Percentiles rank a stretch among this genome's conserved stretches.
Conservation (phyloP, 2,329 filamentous ascomycete genomes). For the Cladosporium sp. region DNA sequence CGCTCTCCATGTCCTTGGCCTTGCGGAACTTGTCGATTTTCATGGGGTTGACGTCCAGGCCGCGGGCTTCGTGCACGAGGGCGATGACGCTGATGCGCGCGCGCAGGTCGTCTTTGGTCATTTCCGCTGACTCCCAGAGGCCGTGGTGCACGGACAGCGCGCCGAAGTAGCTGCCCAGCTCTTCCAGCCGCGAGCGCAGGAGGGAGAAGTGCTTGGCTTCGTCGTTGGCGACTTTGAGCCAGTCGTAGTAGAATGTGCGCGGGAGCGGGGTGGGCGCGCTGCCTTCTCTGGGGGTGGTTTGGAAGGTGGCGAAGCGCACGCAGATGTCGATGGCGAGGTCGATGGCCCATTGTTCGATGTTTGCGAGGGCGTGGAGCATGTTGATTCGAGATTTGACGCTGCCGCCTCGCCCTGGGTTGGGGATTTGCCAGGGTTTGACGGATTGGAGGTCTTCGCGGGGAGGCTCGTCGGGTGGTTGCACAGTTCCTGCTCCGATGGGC, state of each 20-base stretch:
- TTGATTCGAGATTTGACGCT: constrained; percentile 14
- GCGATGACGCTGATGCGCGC: constrained; percentile 17
- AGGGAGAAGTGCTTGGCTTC: constrained; percentile 17
- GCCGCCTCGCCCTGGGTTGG: constrained; percentile 13
- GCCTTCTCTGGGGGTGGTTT: background rate
- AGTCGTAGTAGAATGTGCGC: constrained; percentile 17
- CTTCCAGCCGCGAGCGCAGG: constrained; percentile 14
- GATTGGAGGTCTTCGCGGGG: constrained; percentile 7
- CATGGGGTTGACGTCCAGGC: constrained; percentile 15
- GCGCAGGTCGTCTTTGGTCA: constrained; percentile 15
- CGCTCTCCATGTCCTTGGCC: constrained; percentile 14
- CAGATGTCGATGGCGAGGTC: constrained; percentile 17
- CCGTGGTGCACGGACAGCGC: constrained; percentile 16
- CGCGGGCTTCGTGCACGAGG: constrained; percentile 16
- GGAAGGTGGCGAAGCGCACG: constrained; percentile 15
- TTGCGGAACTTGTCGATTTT: constrained; percentile 16
- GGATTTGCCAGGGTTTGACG: constrained; percentile 14
- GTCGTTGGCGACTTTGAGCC: constrained; percentile 17
- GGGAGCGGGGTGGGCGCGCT: constrained; percentile 7
- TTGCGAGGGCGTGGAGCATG: constrained; percentile 16
- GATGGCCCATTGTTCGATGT: constrained; percentile 18
- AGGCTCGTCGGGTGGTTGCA: constrained; percentile 11
- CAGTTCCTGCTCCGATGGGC: constrained; percentile 14
- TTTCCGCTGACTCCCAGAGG: constrained; percentile 15
- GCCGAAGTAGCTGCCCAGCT: constrained; percentile 14